Conservation (phyloP, 352 stramenopile genomes). For the Bremia lactucae region DNA sequence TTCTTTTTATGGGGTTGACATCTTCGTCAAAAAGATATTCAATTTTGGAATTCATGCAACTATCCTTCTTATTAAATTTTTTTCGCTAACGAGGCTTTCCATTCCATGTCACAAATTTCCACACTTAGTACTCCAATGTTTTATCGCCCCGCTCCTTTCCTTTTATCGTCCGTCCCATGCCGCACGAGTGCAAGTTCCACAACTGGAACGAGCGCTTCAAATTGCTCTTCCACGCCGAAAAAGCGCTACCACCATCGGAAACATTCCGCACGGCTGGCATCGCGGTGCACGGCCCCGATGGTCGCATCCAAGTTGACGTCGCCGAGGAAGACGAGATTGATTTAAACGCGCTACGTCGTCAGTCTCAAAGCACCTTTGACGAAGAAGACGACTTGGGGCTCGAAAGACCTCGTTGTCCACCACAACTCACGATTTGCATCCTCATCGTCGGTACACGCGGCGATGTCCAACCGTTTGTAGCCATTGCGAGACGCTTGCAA, state of each 20-base stretch:
- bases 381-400: conserved; percentile 5
- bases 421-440: conserved; percentile 47
- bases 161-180: conserved; percentile 1
- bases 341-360: conserved; percentile 9
- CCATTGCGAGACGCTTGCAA: conserved; percentile 61
- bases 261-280: conserved; percentile 17
- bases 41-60: too few relatives aligned
- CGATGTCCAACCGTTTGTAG: conserved; percentile 60
- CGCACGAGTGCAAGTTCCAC: conserved; percentile 19
- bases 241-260: conserved; percentile 1
- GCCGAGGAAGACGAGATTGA: conserved; percentile 25
- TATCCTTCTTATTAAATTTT: too few relatives aligned
- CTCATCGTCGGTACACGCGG: conserved; percentile 73
- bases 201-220: conserved; percentile 20
- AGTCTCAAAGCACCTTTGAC: conserved; percentile 6
- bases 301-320: conserved; percentile 18
- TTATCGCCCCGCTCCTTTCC: neutral
- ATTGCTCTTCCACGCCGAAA: conserved; percentile 10
- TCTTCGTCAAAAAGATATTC: too few relatives aligned
- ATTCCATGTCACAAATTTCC: neutral
- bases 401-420: neutral
- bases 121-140: neutral
- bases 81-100: neutral
- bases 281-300: conserved; percentile 17
- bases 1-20: too few relatives aligned